Evolutionary conservation across 2,329 filamentous ascomycete species (phyloP).

Genomic region (Teratosphaeria epicoccoides): DNA sequence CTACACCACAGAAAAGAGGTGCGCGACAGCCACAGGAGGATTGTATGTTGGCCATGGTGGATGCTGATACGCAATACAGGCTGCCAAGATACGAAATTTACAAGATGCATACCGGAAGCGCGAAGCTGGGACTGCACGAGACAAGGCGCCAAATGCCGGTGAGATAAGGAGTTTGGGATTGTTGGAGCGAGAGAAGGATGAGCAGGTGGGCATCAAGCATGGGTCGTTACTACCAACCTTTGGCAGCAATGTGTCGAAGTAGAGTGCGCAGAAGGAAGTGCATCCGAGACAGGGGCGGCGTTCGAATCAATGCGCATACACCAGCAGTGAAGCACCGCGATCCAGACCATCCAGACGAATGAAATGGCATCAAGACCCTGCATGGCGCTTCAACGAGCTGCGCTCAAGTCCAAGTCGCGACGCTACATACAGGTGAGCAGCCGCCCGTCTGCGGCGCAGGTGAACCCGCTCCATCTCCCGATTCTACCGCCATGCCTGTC

Average conservation of each 20-base stretch:
- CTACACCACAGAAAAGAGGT: slow-evolving; percentile 99
- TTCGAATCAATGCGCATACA: background rate
- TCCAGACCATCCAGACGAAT: background rate
- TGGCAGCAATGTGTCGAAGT: slow-evolving; percentile 19
- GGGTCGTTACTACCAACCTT: slow-evolving; percentile 32
- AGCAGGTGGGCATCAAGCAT: slow-evolving; percentile 49
- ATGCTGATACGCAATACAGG: slow-evolving; percentile 41
- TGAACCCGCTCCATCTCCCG: slow-evolving; percentile 29
- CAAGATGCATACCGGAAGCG: slow-evolving; percentile 78
- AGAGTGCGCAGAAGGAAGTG: background rate
- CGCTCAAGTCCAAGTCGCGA: background rate
- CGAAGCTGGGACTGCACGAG: slow-evolving; percentile 62
- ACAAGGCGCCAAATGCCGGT: slow-evolving; percentile 70
- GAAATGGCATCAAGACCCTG: background rate
- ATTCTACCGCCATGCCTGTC: slow-evolving; percentile 30
- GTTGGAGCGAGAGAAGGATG: slow-evolving; percentile 58
- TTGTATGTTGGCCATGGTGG: too few species aligned
- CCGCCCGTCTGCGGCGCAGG: slow-evolving; percentile 5
- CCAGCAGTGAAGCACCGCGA: background rate
- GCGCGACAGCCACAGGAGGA: too few species aligned
- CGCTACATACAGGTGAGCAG: background rate
- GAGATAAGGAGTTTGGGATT: slow-evolving; percentile 82
- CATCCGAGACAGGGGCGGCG: background rate
- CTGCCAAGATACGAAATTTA: slow-evolving; percentile 63
- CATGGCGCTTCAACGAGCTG: background rate